Evolutionary conservation across 148 eudicot genomes (phyloP).

Genomic region (Rhododendron williamsianum): DNA sequence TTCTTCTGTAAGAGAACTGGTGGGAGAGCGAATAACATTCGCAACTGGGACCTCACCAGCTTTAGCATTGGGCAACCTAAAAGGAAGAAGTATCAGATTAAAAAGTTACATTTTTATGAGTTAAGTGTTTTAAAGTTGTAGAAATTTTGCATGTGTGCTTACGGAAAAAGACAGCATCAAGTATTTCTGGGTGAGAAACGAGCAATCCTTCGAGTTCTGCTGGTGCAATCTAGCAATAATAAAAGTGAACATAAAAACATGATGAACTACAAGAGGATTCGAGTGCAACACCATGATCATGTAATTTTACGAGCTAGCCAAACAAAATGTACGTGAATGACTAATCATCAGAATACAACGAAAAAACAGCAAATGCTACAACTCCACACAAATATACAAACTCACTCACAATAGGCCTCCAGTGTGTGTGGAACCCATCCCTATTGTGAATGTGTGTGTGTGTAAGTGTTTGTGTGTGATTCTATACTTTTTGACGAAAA

Average conservation of each 20-base stretch:
- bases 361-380: background rate
- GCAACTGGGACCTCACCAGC: constrained; percentile 86
- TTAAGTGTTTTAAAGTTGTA: background rate
- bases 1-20: constrained; percentile 51
- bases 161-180: constrained; percentile 78
- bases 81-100: background rate
- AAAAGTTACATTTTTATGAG: background rate
- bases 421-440: too few relatives aligned
- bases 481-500: too few relatives aligned
- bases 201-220: constrained; percentile 86
- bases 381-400: too few relatives aligned
- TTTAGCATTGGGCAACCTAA: constrained; percentile 72
- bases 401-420: too few relatives aligned
- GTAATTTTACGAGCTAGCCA: background rate
- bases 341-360: background rate
- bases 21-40: constrained; percentile 61
- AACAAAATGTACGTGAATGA: background rate
- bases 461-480: too few relatives aligned
- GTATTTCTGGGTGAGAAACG: constrained; percentile 65
- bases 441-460: too few relatives aligned
- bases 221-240: constrained; percentile 56
- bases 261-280: background rate
- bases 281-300: background rate
- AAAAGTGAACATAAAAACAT: background rate
- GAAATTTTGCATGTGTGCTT: constrained; percentile 19